Conservation (phyloP, 352 stramenopile genomes). For the Heterotrichella gracilis region DNA sequence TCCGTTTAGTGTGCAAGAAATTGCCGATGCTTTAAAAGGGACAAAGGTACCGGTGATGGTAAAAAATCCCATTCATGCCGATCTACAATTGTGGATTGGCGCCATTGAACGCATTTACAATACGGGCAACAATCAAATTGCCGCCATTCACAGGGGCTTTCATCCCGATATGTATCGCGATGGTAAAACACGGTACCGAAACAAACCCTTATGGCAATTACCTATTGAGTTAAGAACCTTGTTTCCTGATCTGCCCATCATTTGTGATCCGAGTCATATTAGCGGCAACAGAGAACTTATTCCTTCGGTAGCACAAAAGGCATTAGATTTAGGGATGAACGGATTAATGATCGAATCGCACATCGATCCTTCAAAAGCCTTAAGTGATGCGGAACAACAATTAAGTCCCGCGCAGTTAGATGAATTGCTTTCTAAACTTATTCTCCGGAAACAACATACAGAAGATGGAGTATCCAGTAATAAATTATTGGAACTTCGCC, state of each 20-base stretch:
- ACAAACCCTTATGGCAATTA: neutral
- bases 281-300: neutral
- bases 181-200: neutral
- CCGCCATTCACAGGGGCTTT: neutral
- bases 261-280: neutral
- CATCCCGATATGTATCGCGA: too few species aligned
- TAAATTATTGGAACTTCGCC: neutral
- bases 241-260: neutral
- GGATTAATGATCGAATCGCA: neutral
- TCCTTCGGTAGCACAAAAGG: neutral
- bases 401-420: neutral
- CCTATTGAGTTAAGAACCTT: neutral
- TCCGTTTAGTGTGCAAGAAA: neutral
- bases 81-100: neutral
- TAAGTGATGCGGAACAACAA: neutral
- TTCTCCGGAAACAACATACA: neutral
- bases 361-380: neutral
- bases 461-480: neutral
- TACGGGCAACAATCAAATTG: neutral
- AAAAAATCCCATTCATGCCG: neutral
- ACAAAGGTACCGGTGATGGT: neutral
- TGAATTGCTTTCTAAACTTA: neutral
- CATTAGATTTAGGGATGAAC: neutral
- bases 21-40: constrained; percentile 3
- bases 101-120: neutral